A percentile compares a stretch with the other conserved stretches of the same genome.
Conservation (phyloP, 768 basidiomycete species). For the Naematelia encephala region DNA sequence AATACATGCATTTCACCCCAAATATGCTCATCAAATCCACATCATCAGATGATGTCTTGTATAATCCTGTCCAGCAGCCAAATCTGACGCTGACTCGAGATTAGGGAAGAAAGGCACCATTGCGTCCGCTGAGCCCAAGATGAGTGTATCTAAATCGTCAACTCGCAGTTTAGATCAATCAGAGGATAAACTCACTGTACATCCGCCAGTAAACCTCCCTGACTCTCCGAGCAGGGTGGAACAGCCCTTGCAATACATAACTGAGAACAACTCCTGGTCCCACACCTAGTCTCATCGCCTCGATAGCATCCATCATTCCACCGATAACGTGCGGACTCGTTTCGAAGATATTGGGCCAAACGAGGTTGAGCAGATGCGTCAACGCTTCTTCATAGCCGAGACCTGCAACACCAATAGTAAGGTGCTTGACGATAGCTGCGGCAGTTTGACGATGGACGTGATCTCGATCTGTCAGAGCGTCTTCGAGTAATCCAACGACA, state of each 20-base stretch:
- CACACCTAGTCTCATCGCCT: conserved; percentile 92
- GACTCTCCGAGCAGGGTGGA: conserved; percentile 95
- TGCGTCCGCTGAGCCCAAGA: conserved; percentile 83
- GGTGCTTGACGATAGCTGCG: conserved; percentile 95
- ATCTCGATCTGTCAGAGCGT: conserved; percentile 95
- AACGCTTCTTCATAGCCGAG: conserved; percentile 97
- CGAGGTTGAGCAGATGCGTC: conserved; percentile 94
- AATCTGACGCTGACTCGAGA: conserved; percentile 78
- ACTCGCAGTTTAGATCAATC: neutral
- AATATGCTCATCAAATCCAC: conserved; percentile 42
- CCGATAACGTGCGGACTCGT: conserved; percentile 97
- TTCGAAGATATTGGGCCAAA: conserved; percentile 99
- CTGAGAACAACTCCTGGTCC: conserved; percentile 89
- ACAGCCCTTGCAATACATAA: conserved; percentile 90
- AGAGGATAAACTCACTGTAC: conserved; percentile 66
- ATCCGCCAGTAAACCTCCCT: conserved; percentile 97
- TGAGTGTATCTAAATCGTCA: conserved; percentile 55
- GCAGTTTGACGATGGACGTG: conserved; percentile 98
- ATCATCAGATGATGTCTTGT: conserved; percentile 45
- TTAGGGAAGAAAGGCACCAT: conserved; percentile 95
- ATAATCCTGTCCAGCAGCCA: conserved; percentile 45
- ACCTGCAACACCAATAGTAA: conserved; percentile 93
- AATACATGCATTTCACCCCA: too few relatives aligned
- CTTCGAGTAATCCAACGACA: conserved; percentile 96
- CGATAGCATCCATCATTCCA: conserved; percentile 96